Base-by-base conservation (phyloP, 345 rosid species). In the Cardamine occulta region DNA sequence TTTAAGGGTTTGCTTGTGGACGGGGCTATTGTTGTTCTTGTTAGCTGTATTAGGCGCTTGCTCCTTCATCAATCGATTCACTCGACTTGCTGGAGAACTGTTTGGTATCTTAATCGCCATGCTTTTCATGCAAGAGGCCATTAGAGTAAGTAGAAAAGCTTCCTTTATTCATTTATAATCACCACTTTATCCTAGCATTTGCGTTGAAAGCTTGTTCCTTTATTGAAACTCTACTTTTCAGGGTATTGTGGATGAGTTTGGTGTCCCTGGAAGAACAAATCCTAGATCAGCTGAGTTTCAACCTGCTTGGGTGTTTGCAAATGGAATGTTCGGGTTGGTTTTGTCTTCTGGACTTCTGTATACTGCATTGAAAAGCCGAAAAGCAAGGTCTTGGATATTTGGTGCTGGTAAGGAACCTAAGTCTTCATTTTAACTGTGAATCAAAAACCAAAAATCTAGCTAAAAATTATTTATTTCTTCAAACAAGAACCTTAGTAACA, bases 81-180 rank as follows among this genome's bases (percentile, higher is more conserved):
- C 98, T 60, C 90, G 98, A 53, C 47, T 94, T 18, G 96, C 98
- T 3, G 97, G 98, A 13, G 98, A 91, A 80, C 79, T 94, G 29
- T 94, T 94, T 78, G 98, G 97, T 80, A 85, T 94, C 40, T 91
- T 93, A 39, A 93, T 93, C 24, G 97, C 97, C 19, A 88, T 93
- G 90, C 93, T 94, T 70, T 94, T 91, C 76, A 85, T 91, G 94
- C 96, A 93, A 85, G 83, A 93, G 83, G 97, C 98, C 74, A 87
- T 93, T 37, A 91, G 79, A 80, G 98, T 91, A 72, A 86, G 82
- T 67, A 18, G 32, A 72, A 18, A 28, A 23, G 49, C 60, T 15
- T 60, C 14, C n/a, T 64, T 49, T 54, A 60, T 60, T 40, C 29
- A 0, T 6, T 56, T 24, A 9, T 42, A 40, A 2, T 21, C 62